Evolutionary conservation across 148 eudicot genomes (phyloP), one percentile per base, ranked within the genome.

Genomic region (Rheum nobile): DNA sequence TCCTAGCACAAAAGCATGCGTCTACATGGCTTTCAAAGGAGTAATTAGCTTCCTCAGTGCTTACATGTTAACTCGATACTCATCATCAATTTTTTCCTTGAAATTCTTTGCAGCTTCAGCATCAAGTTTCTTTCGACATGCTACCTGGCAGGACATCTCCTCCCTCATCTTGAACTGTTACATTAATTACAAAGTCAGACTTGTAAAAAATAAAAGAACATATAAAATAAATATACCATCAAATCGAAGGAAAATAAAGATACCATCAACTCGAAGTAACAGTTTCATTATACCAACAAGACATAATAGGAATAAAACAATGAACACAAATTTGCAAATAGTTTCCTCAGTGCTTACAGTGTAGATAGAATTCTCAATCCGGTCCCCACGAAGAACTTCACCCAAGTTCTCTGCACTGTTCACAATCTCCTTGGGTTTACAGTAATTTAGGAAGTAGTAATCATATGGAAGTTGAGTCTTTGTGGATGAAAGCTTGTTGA

Each of bases 321-420:
- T n/a, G 9, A 55, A 24, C 8, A 5, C 13, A 46, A 46, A 2
- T 50, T 50, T 50, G 57, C 0, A 21, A 50, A 21, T 2, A 50
- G 11, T n/a, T 6, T 1, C 22, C 22, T 50, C 57, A 34, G 38
- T 11, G 72, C 84, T 75, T 31, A 82, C 84, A 79, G 74, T 70
- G 71, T 72, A 82, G 44, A 75, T 65, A 26, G 84, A 82, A 71
- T 82, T 82, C 75, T 82, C 84, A 72, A 82, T 82, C 37, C 84
- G 79, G 79, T 82, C 84, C 57, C 84, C 84, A 75, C 84, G 84
- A 46, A 82, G 75, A 55, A 82, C 81, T 82, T 81, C 84, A 21
- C 84, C 84, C 38, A 81, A 80, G 73, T 81, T 81, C 73, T 81
- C 84, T 26, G 79, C 54, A 69, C 84, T 82, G 84, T 82, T 80